Percentiles rank a stretch among this genome's conserved stretches.
These are phyloP conservation scores for Aspergillus tamarii DNA, from an alignment of 2,329 filamentous ascomycete genomes.

Conservation along the genomic window DNA sequence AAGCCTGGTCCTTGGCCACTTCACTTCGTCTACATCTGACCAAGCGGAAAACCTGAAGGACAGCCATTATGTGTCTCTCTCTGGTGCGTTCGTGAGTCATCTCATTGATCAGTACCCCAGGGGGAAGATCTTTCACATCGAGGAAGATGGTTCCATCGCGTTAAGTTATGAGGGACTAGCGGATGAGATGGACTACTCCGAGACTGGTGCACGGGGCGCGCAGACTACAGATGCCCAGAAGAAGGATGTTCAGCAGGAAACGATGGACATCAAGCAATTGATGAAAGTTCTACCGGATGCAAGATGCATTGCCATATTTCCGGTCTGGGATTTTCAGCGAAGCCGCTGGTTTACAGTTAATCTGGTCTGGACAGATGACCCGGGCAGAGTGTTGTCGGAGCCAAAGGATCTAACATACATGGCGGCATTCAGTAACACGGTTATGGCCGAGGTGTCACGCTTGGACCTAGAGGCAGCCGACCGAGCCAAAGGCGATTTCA, in stretches of 20 bases:
- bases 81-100: conserved; percentile 20
- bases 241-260: conserved; percentile 16
- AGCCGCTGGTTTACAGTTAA: conserved; percentile 28
- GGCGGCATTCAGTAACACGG: conserved; percentile 28
- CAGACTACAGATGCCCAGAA: conserved; percentile 6
- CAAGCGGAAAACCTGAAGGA: neutral
- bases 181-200: conserved; percentile 14
- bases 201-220: neutral
- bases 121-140: conserved; percentile 28
- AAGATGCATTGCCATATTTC: conserved; percentile 29
- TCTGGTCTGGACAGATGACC: conserved; percentile 26
- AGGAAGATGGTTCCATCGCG: conserved; percentile 25
- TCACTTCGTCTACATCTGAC: conserved; percentile 17
- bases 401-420: conserved; percentile 28
- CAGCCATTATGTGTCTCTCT: conserved; percentile 9
- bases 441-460: conserved; percentile 31
- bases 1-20: conserved; percentile 17
- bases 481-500: conserved; percentile 34
- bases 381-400: conserved; percentile 21
- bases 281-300: conserved; percentile 17
- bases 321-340: conserved; percentile 34
- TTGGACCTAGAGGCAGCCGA: conserved; percentile 28
- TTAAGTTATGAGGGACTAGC: conserved; percentile 25
- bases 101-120: conserved; percentile 25
- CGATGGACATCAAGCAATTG: conserved; percentile 20